Conservation (phyloP, 345 rosid species). For the Abelmoschus esculentus region DNA sequence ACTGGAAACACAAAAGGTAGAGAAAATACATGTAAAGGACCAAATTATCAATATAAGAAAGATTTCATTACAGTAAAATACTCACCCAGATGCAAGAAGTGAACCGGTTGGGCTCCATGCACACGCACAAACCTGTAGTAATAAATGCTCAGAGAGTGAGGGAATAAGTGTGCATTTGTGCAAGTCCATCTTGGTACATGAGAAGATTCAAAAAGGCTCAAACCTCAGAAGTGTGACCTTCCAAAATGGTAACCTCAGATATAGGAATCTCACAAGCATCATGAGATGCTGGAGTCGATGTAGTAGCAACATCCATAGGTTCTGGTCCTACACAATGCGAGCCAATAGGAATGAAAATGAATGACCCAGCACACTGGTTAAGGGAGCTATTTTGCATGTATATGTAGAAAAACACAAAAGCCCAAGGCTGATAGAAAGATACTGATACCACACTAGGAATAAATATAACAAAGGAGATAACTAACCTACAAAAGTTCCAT, state of each 20-base stretch:
- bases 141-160: not conserved
- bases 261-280: slow-evolving; percentile 57
- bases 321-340: slow-evolving; percentile 40
- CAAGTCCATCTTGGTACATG: not conserved
- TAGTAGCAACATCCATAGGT: slow-evolving; percentile 60
- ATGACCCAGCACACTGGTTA: not conserved
- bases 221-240: slow-evolving; percentile 99
- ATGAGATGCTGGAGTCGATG: slow-evolving; percentile 44
- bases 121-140: slow-evolving; percentile 84
- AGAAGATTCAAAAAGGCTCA: slow-evolving; percentile 5
- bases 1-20: not conserved
- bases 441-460: slow-evolving; percentile 2
- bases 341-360: not conserved
- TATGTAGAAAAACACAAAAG: not conserved
- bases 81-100: slow-evolving; percentile 98
- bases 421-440: not conserved
- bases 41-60: slow-evolving; percentile 7
- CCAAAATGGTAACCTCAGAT: slow-evolving; percentile 88
- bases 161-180: not conserved
- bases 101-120: slow-evolving; percentile 99
- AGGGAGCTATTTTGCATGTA: not conserved
- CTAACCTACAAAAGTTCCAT: slow-evolving; percentile 49
- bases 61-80: slow-evolving; percentile 15
- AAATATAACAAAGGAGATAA: not conserved
- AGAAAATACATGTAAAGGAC: not conserved